Evolutionary conservation across 768 basidiomycete genomes (phyloP).

Genomic region (Candolleomyces efflorescens): DNA sequence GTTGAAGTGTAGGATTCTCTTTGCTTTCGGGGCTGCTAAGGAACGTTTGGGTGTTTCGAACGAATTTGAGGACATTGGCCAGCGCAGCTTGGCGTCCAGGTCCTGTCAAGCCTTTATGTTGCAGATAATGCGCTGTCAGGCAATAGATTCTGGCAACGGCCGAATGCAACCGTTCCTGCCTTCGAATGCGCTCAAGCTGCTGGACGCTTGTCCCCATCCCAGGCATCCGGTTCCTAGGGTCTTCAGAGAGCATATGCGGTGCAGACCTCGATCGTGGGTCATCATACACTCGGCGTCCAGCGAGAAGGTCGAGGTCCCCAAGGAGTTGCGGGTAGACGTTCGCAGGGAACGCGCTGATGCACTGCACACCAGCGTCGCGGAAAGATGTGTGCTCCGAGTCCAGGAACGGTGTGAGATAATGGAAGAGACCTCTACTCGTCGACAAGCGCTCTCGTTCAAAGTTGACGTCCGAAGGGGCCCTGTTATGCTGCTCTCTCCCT

Average conservation of each 20-base stretch:
- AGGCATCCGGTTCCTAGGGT: conserved; percentile 42
- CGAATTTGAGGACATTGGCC: conserved; percentile 79
- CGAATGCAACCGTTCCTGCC: conserved; percentile 77
- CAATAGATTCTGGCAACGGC: conserved; percentile 88
- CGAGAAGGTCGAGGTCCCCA: conserved; percentile 78
- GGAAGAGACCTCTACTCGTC: conserved; percentile 80
- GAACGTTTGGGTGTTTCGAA: conserved; percentile 76
- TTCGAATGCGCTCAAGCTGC: conserved; percentile 53
- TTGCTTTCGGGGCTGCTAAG: conserved; percentile 68
- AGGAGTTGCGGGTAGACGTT: conserved; percentile 74
- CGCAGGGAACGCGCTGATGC: conserved; percentile 83
- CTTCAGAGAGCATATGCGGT: conserved; percentile 44
- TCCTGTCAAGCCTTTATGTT: conserved; percentile 61
- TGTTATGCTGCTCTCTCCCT: conserved; percentile 57
- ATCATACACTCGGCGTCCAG: conserved; percentile 82
- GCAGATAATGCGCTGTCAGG: conserved; percentile 74
- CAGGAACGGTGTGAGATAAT: conserved; percentile 82
- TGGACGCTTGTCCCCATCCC: conserved; percentile 31
- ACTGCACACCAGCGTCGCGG: conserved; percentile 81
- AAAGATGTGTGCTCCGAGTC: conserved; percentile 82
- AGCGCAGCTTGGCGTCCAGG: conserved; percentile 70
- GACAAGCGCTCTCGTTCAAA: conserved; percentile 79
- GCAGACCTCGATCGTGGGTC: conserved; percentile 44
- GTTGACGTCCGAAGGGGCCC: conserved; percentile 66
- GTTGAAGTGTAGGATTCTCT: conserved; percentile 73